Conservation (phyloP, 768 basidiomycete genomes). For the Melanogaster broomeanus region DNA sequence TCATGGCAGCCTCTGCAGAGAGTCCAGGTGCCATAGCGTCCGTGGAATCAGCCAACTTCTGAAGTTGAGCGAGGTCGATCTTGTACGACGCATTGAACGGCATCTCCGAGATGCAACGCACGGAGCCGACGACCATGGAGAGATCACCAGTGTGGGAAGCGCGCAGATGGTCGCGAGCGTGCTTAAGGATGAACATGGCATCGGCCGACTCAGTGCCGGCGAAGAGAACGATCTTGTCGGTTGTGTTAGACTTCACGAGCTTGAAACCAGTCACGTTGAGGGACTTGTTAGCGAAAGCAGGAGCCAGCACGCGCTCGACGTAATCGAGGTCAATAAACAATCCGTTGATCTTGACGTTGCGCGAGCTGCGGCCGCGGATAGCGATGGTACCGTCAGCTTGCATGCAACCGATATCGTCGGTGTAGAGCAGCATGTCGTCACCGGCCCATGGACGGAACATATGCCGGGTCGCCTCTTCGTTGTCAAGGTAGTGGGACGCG, state of each 20-base stretch:
- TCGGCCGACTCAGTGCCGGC: slow-evolving; percentile 16
- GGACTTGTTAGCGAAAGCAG: slow-evolving; percentile 21
- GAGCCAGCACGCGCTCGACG: slow-evolving; percentile 26
- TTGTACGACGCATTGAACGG: slow-evolving; percentile 35
- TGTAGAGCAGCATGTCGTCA: slow-evolving; percentile 26
- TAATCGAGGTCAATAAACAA: slow-evolving; percentile 31
- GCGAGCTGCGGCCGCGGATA: slow-evolving; percentile 29
- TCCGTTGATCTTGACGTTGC: slow-evolving; percentile 32
- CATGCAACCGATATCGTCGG: slow-evolving; percentile 30
- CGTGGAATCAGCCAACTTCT: slow-evolving; percentile 20
- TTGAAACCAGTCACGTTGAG: slow-evolving; percentile 24
- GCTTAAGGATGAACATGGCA: slow-evolving; percentile 22
- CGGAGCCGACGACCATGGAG: slow-evolving; percentile 24
- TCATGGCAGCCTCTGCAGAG: slow-evolving; percentile 9
- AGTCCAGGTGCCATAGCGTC: slow-evolving; percentile 16
- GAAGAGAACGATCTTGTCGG: slow-evolving; percentile 30
- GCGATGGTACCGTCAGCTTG: slow-evolving; percentile 27
- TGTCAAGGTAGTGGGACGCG: slow-evolving; percentile 29
- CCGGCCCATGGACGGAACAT: slow-evolving; percentile 30
- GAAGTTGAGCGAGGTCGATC: slow-evolving; percentile 28
- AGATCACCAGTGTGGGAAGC: slow-evolving; percentile 17
- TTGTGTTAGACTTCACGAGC: slow-evolving; percentile 26
- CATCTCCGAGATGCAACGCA: slow-evolving; percentile 27
- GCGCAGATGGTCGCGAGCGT: slow-evolving; percentile 21
- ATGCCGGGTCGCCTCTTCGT: slow-evolving; percentile 26